Evolutionary conservation across 306 rosid genomes (phyloP).

Genomic region (Crataegus laevigata): DNA sequence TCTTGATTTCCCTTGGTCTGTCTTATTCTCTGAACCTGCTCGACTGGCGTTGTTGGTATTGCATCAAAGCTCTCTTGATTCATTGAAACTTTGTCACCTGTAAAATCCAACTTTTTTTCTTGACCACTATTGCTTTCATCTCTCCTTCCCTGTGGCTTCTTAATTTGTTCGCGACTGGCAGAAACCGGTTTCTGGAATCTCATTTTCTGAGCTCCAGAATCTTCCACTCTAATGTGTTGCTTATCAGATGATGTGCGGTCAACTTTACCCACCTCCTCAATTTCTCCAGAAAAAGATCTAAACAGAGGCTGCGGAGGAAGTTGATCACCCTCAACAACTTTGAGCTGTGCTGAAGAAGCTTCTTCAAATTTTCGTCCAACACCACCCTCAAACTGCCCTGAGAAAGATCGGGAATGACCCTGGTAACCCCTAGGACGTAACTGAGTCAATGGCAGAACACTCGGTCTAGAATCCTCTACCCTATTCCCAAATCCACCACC

Average conservation of each 20-base stretch:
- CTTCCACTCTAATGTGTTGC: constrained; percentile 33
- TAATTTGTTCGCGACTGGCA: constrained; percentile 26
- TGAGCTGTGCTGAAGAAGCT: constrained; percentile 25
- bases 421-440: constrained; percentile 46
- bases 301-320: constrained; percentile 36
- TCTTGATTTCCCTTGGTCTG: constrained; percentile 87
- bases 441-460: constrained; percentile 37
- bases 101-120: constrained; percentile 38
- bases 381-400: constrained; percentile 68
- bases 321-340: constrained; percentile 37
- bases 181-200: constrained; percentile 49
- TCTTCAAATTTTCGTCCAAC: constrained; percentile 46
- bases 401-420: constrained; percentile 60
- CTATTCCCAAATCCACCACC: constrained; percentile 35
- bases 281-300: constrained; percentile 35
- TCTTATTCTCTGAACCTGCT: constrained; percentile 70
- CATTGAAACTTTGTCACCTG: constrained; percentile 36
- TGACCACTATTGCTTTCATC: constrained; percentile 33
- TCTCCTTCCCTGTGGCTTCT: constrained; percentile 41
- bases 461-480: constrained; percentile 38
- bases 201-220: constrained; percentile 43
- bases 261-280: constrained; percentile 24
- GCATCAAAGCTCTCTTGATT: constrained; percentile 33
- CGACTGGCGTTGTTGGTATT: constrained; percentile 29
- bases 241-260: constrained; percentile 24